Evolutionary conservation across 2,329 filamentous ascomycete genomes (phyloP), one percentile per base, ranked within the genome.

Genomic region (Fusarium newnesense): DNA sequence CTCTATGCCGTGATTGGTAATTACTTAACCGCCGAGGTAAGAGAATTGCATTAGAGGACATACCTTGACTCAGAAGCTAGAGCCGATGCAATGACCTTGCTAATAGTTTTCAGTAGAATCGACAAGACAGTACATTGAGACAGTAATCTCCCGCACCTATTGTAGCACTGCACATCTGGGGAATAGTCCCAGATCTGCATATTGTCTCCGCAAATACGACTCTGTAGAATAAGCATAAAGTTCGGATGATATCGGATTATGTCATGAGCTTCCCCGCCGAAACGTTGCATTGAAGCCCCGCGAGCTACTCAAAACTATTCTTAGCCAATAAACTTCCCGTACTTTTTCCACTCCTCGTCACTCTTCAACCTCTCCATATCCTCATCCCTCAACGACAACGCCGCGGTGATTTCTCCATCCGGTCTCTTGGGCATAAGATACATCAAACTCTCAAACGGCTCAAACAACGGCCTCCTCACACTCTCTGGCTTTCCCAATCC

Each of bases 381-480:
- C 37, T 85, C 84, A 34, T 85, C 82, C 44, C 82, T 80, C 58
- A 89, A 71, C 69, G 84, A 87, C 12, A 89, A 59, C 0, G 78
- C 83, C 15, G 85, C 81, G 0, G 80, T 80, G 43, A 89, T 80
- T 42, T 84, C 83, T 0, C 87, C 86, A 28, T 85, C 80, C 1
- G 54, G 67, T 1, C 75, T 73, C 72, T 79, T 84, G 0, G 87
- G 86, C 80, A 89, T 80, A 9, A 89, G 70, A 74, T 89, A 89
- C 40, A 85, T 76, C 64, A 89, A 70, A 3, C 86, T 80, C 76
- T 88, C 86, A 7, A 85, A 70, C 0, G 84, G 81, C 1, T 76
- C 74, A 63, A 89, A 88, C 2, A 74, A 65, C 7, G 87, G 88
- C 53, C 87, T 79, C 1, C 87, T 78, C 28, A 89, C 87, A 1